phyloP scores from a whole-genome alignment of 2,329 filamentous ascomycete species.

The Cladobotryum mycophilum region DNA sequence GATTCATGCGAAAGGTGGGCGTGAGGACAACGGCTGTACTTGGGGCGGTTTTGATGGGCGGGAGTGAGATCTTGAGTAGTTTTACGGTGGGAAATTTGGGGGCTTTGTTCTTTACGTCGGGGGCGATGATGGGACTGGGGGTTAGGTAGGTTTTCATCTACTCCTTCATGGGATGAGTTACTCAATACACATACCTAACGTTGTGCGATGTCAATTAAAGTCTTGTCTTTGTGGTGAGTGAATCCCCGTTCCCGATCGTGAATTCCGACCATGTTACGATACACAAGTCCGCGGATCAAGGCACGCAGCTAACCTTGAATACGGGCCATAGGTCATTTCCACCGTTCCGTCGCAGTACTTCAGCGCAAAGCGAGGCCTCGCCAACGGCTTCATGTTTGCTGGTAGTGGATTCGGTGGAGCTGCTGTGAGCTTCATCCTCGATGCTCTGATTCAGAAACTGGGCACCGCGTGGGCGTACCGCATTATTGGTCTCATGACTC shows the following conservation, averaged over 20 bases:
- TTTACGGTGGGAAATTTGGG: conserved; percentile 21
- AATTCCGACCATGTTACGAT: neutral
- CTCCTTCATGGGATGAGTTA: too few relatives aligned
- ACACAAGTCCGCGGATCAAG: too few relatives aligned
- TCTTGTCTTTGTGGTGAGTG: conserved; percentile 22
- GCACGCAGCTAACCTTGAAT: neutral
- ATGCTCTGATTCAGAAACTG: conserved; percentile 33
- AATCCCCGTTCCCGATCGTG: neutral
- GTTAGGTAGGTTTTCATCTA: conserved; percentile 18
- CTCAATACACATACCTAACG: too few relatives aligned
- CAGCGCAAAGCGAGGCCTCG: conserved; percentile 40
- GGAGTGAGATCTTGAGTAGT: conserved; percentile 34
- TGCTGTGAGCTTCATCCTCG: conserved; percentile 37
- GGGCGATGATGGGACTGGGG: conserved; percentile 19
- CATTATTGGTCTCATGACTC: conserved; percentile 44
- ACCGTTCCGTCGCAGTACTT: conserved; percentile 46
- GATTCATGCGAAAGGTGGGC: conserved; percentile 43
- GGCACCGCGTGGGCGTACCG: conserved; percentile 44
- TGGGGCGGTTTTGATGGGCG: conserved; percentile 44
- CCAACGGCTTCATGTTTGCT: conserved; percentile 43
- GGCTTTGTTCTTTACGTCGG: conserved; percentile 22
- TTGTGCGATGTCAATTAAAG: conserved; percentile 4
- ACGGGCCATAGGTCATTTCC: conserved; percentile 30
- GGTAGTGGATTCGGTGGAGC: conserved; percentile 47
- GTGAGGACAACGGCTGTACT: conserved; percentile 37